Base-by-base conservation (phyloP, 2,329 filamentous ascomycete species). In the Cadophora gregata region DNA sequence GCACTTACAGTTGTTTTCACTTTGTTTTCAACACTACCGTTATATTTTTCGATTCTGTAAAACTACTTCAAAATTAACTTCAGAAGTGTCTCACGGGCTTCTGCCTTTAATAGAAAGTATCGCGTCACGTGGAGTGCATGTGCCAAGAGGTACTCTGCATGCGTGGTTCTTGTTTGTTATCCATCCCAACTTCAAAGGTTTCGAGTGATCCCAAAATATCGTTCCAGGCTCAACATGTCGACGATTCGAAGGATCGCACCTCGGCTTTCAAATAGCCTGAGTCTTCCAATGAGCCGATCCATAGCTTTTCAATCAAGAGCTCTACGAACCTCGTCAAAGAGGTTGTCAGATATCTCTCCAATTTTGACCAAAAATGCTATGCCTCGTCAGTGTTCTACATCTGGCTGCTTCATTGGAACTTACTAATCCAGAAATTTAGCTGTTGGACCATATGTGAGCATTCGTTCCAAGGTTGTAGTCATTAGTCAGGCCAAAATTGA, bases 391-490 rank as follows among this genome's bases (percentile, higher is more conserved):
- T 72, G 5, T 56, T 33, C 14, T 29, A 33, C 4, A 19, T 3
- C 7, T 9, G 50, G 55, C 45, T 45, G 59, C 58, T 19, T 50
- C 5, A 27, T 2, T 27, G 16, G 24, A 19, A 5, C 19, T 12
- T 14, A 31, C 68, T 72, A 59, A 71, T 48, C 10, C 19, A 38
- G 10, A 36, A 36, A 64, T 14, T 63, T 65, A 89, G 87, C 86
- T 76, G 82, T 86, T 72, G 87, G 87, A 63, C 87, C 87, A 72
- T 90, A 90, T 79, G 87, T 89, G 82, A 71, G 73, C 36, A 50
- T 36, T 24, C 12, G n/a, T 31, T 5, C n/a, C n/a, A n/a, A n/a
- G n/a, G n/a, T n/a, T n/a, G n/a, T n/a, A n/a, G 10, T n/a, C 31
- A 16, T 33, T 12, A 14, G 24, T 27, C 19, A 10, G 70, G 74